phyloP scores from a whole-genome alignment of 768 basidiomycete species.

The Termitomyces titanicus region DNA sequence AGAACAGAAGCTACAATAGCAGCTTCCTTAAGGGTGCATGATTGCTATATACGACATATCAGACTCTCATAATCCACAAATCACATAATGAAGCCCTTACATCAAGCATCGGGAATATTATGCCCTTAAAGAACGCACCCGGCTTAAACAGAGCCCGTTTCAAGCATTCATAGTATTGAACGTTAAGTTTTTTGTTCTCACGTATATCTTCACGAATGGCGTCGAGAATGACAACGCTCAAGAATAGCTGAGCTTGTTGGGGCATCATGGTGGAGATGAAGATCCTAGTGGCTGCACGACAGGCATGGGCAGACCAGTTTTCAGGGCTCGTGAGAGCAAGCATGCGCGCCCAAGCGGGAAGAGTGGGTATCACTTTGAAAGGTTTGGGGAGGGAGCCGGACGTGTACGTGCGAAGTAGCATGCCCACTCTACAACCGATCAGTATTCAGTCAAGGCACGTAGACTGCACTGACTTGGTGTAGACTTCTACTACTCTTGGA shows the following conservation, averaged over 20 bases:
- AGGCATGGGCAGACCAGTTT: constrained; percentile 94
- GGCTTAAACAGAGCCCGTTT: constrained; percentile 95
- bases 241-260: constrained; percentile 86
- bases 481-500: constrained; percentile 89
- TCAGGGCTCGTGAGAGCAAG: constrained; percentile 90
- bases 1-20: constrained; percentile 92
- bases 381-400: constrained; percentile 94
- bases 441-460: neutral
- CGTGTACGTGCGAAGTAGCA: constrained; percentile 83
- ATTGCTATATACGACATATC: constrained; percentile 34
- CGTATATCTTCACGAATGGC: constrained; percentile 87
- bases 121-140: constrained; percentile 96
- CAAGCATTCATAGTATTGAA: constrained; percentile 92
- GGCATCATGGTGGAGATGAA: constrained; percentile 98
- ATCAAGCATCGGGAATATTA: constrained; percentile 92
- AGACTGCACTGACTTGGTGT: constrained; percentile 68
- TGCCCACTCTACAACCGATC: constrained; percentile 63
- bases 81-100: constrained; percentile 38
- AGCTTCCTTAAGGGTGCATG: constrained; percentile 92
- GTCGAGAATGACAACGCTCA: constrained; percentile 88
- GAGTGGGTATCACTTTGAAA: constrained; percentile 96
- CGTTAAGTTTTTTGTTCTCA: constrained; percentile 83
- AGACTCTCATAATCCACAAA: neutral
- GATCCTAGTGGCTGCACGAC: constrained; percentile 89
- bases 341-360: constrained; percentile 94